Conservation (phyloP, 2,329 filamentous ascomycete species). For the Cladosporium austrohemisphaericum region DNA sequence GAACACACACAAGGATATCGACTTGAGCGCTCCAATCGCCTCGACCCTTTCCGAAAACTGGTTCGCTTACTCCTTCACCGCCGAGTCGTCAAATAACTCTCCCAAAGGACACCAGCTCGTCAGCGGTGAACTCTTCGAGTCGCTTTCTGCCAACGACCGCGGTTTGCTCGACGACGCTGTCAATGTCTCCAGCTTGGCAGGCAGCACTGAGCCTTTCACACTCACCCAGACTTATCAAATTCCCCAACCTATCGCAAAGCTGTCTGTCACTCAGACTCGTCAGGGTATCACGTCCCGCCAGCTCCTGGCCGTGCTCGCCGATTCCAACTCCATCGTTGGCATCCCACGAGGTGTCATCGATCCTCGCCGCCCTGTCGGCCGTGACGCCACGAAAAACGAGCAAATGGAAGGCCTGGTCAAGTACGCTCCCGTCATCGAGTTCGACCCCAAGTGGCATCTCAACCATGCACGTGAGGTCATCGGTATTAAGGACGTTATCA, state of each 20-base stretch:
- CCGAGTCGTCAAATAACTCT: slow-evolving; percentile 48
- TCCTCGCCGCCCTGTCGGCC: slow-evolving; percentile 77
- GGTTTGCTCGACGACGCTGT: slow-evolving; percentile 66
- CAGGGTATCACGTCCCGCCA: slow-evolving; percentile 87
- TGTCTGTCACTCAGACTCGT: slow-evolving; percentile 81
- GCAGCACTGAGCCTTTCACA: slow-evolving; percentile 67
- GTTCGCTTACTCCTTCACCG: slow-evolving; percentile 77
- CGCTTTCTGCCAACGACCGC: slow-evolving; percentile 74
- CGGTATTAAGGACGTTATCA: slow-evolving; percentile 69
- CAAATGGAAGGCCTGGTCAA: slow-evolving; percentile 75
- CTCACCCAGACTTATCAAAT: slow-evolving; percentile 78
- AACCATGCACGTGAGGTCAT: slow-evolving; percentile 79
- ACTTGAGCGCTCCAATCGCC: slow-evolving; percentile 67
- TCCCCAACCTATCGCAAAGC: slow-evolving; percentile 69
- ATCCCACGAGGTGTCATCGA: slow-evolving; percentile 78
- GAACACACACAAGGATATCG: slow-evolving; percentile 67
- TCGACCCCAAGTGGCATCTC: slow-evolving; percentile 76
- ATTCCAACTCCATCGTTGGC: slow-evolving; percentile 69
- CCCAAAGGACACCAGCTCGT: slow-evolving; percentile 84
- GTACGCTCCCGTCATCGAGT: slow-evolving; percentile 73
- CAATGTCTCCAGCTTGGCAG: slow-evolving; percentile 74
- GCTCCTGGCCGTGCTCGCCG: slow-evolving; percentile 72
- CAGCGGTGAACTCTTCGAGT: slow-evolving; percentile 87
- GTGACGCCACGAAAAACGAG: slow-evolving; percentile 76
- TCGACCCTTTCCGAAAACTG: slow-evolving; percentile 90